A percentile compares a stretch with the other conserved stretches of the same genome.
These are phyloP conservation scores for Houttuynia cordata DNA, from an alignment of 164 flowering plant genomes.

Conservation along the genomic window DNA sequence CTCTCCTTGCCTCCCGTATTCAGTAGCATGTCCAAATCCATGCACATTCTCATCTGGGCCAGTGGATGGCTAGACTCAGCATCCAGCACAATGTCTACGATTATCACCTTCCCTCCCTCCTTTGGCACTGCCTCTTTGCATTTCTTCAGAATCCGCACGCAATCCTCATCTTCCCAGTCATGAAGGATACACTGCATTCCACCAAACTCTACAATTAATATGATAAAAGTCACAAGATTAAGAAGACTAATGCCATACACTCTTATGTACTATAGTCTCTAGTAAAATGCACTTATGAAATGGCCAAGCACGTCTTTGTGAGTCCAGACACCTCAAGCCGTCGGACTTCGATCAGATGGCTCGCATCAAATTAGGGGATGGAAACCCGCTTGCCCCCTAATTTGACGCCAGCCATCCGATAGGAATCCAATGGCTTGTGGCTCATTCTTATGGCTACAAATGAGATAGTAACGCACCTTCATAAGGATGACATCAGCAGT, in stretches of 20 bases:
- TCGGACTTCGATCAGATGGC: too few relatives aligned
- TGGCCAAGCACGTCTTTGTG: too few relatives aligned
- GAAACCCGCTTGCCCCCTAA: too few relatives aligned
- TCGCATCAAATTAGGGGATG: too few relatives aligned
- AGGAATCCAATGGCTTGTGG: too few relatives aligned
- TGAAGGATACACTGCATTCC: slow-evolving; percentile 13
- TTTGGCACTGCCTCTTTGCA: slow-evolving; percentile 27
- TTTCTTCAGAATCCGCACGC: slow-evolving; percentile 20
- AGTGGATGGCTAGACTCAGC: slow-evolving; percentile 5
- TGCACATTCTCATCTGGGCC: slow-evolving; percentile 1
- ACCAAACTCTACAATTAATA: not conserved
- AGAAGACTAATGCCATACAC: not conserved
- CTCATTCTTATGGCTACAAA: too few relatives aligned
- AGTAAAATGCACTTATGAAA: too few relatives aligned
- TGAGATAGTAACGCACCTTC: not conserved
- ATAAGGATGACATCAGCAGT: not conserved
- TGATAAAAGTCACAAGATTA: not conserved
- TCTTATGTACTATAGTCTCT: too few relatives aligned
- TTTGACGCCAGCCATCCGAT: too few relatives aligned
- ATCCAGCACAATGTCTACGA: slow-evolving; percentile 24
- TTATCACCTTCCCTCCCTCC: slow-evolving; percentile 26
- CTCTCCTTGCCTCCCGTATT: slow-evolving; percentile 25
- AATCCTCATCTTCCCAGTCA: slow-evolving; percentile 24
- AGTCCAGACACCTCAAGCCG: too few relatives aligned
- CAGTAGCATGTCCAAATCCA: slow-evolving; percentile 30